A percentile compares a stretch with the other conserved stretches of the same genome.
phyloP scores from a whole-genome alignment of 371 early-diverging fungal genomes.

The Mucor plumbeus region DNA sequence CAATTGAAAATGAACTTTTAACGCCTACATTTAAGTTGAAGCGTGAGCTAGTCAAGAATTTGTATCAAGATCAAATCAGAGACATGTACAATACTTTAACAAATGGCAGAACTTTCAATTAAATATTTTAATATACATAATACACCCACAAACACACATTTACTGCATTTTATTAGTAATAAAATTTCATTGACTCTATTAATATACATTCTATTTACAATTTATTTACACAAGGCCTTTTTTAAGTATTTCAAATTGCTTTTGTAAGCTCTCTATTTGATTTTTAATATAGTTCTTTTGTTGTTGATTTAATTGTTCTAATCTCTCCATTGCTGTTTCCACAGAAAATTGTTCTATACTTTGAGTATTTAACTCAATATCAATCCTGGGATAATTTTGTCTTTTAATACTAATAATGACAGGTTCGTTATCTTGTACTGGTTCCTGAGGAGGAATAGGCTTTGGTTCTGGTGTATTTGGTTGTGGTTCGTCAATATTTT shows the following conservation, averaged over 20 bases:
- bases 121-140: not conserved
- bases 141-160: not conserved
- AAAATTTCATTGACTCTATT: not conserved
- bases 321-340: constrained; percentile 17
- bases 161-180: not conserved
- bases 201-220: not conserved
- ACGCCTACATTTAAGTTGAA: constrained; percentile 88
- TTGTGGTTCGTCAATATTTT: not conserved
- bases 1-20: constrained; percentile 80
- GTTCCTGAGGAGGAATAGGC: not conserved
- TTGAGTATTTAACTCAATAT: constrained; percentile 30
- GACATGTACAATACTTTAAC: constrained; percentile 60
- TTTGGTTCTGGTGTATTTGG: not conserved
- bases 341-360: constrained; percentile 16
- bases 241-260: constrained; percentile 25
- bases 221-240: constrained; percentile 1
- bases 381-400: constrained; percentile 17
- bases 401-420: constrained; percentile 30
- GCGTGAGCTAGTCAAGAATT: constrained; percentile 67
- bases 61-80: constrained; percentile 62
- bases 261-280: constrained; percentile 34
- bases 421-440: constrained; percentile 17
- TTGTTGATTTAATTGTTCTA: constrained; percentile 17
- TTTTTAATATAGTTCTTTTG: constrained; percentile 23
- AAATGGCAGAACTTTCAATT: constrained; percentile 42